Conservation (phyloP, 768 basidiomycete genomes). For the Kwoniella bestiolae region DNA sequence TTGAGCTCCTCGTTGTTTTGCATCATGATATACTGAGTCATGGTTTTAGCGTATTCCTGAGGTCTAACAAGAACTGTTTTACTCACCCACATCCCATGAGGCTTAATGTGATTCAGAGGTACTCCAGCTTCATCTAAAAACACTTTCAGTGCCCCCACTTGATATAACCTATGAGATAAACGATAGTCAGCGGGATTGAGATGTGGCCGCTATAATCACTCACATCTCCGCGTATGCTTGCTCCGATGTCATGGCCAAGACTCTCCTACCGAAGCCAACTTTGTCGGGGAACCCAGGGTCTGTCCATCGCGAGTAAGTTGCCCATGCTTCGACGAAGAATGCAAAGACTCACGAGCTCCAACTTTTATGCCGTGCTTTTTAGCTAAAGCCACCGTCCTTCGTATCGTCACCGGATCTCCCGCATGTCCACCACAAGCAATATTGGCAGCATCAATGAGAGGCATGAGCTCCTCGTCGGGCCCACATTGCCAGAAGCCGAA, state of each 20-base stretch:
- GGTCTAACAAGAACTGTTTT: not conserved
- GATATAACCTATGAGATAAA: conserved; percentile 68
- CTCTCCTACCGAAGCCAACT: conserved; percentile 70
- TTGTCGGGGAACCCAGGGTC: conserved; percentile 68
- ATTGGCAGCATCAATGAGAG: conserved; percentile 65
- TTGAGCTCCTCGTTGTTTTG: conserved; percentile 66
- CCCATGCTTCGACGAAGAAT: too few species aligned
- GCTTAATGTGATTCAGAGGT: conserved; percentile 62
- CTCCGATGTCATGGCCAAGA: conserved; percentile 66
- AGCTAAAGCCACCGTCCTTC: conserved; percentile 66
- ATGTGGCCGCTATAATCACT: too few species aligned
- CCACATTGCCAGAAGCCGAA: conserved; percentile 40
- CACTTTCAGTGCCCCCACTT: conserved; percentile 69
- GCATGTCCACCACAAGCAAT: conserved; percentile 73
- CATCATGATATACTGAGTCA: conserved; percentile 68
- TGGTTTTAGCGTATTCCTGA: too few species aligned
- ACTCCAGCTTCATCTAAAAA: conserved; percentile 66
- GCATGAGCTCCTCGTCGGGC: conserved; percentile 45
- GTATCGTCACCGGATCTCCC: conserved; percentile 71
- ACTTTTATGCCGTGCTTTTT: conserved; percentile 65
- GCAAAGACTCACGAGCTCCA: conserved; percentile 62
- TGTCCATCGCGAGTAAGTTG: too few species aligned
- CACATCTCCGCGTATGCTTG: conserved; percentile 57
- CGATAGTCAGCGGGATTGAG: not conserved
- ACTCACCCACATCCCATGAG: conserved; percentile 58